Conservation (phyloP, 192 early-diverging fungal genomes). For the Mortierella claussenii region DNA sequence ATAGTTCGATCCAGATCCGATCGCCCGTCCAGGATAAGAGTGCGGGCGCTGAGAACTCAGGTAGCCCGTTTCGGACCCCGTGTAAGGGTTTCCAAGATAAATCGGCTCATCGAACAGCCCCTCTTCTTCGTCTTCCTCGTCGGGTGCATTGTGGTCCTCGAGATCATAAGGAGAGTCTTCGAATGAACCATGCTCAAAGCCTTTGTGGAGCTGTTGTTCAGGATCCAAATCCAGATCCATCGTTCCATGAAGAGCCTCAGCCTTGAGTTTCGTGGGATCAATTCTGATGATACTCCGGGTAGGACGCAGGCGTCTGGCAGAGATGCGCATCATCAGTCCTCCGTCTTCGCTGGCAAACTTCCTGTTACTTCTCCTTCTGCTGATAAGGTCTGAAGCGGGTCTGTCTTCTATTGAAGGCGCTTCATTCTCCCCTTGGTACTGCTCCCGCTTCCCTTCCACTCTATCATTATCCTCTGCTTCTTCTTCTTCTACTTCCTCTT, state of each 20-base stretch:
- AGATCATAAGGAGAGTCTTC: background rate
- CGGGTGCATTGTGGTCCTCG: conserved; percentile 6
- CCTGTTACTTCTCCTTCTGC: background rate
- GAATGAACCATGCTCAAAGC: too few species aligned
- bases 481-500: background rate
- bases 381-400: background rate
- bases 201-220: too few species aligned
- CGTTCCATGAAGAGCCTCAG: background rate
- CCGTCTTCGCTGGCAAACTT: conserved; percentile 18
- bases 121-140: conserved; percentile 10
- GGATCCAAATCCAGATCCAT: background rate
- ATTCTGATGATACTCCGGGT: conserved; percentile 40
- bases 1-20: background rate
- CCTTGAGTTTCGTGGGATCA: conserved; percentile 38
- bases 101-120: conserved; percentile 37
- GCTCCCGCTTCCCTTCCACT: background rate
- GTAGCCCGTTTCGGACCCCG: conserved; percentile 4
- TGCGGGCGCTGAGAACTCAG: background rate
- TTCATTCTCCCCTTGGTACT: too few species aligned
- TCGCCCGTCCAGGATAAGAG: background rate
- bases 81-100: conserved; percentile 37
- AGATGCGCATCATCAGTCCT: conserved; percentile 42
- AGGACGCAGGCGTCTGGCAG: background rate
- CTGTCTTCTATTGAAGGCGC: too few species aligned
- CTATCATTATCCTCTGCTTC: background rate